phyloP scores from a whole-genome alignment of 176 grass and related monocot genomes.

The Oryza glaberrima region DNA sequence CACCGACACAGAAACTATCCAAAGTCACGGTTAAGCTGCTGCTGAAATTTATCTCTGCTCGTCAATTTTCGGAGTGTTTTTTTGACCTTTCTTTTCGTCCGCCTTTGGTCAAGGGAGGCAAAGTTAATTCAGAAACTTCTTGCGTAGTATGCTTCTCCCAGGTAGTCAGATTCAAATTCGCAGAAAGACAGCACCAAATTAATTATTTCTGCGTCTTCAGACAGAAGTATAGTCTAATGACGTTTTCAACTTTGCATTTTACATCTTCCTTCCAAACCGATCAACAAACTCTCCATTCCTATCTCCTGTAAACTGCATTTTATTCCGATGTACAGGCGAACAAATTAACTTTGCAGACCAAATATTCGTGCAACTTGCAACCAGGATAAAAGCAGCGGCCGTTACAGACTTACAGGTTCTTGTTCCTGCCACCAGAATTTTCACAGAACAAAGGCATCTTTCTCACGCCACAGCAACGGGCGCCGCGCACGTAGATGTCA shows the following conservation, averaged over 20 bases:
- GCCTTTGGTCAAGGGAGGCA: not conserved
- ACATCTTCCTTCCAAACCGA: not conserved
- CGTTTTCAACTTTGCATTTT: not conserved
- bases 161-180: not conserved
- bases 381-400: conserved; percentile 23
- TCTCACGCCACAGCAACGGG: not conserved
- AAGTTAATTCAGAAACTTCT: not conserved
- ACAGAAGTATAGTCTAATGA: not conserved
- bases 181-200: not conserved
- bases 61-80: not conserved
- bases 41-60: not conserved
- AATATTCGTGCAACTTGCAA: conserved; percentile 3
- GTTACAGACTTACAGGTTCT: not conserved
- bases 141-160: not conserved
- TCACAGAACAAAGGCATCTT: not conserved
- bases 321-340: not conserved
- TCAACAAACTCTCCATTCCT: not conserved
- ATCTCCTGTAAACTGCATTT: not conserved
- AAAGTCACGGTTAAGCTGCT: not conserved
- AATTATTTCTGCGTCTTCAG: not conserved
- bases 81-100: not conserved
- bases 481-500: conserved; percentile 6
- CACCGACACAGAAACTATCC: conserved; percentile 18
- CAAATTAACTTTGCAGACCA: not conserved
- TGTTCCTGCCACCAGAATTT: not conserved